These are phyloP conservation scores for Cladophialophora exuberans DNA, from an alignment of 2,329 filamentous ascomycete genomes.

Conservation along the genomic window DNA sequence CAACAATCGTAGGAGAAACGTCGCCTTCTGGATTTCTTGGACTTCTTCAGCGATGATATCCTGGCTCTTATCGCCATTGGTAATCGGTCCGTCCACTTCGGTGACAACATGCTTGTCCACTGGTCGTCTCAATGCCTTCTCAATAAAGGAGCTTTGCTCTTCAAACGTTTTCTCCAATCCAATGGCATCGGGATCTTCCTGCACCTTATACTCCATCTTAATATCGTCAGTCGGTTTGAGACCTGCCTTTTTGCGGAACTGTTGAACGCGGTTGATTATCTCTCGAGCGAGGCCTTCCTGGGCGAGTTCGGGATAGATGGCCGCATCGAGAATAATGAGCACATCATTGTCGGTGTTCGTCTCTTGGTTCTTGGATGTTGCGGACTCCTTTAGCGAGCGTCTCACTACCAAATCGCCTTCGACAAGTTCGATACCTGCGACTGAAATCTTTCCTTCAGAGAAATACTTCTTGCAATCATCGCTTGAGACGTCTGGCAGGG, in stretches of 20 bases:
- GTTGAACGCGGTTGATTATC: slow-evolving; percentile 90
- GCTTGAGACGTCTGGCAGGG: slow-evolving; percentile 75
- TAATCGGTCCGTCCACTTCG: slow-evolving; percentile 54
- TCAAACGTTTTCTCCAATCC: slow-evolving; percentile 72
- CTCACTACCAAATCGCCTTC: slow-evolving; percentile 83
- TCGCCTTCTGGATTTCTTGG: slow-evolving; percentile 82
- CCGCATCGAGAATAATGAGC: slow-evolving; percentile 84
- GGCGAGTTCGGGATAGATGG: slow-evolving; percentile 80
- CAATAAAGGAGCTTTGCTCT: slow-evolving; percentile 68
- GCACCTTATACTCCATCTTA: slow-evolving; percentile 86
- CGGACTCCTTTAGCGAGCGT: slow-evolving; percentile 74
- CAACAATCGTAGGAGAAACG: slow-evolving; percentile 74
- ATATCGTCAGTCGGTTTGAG: slow-evolving; percentile 91
- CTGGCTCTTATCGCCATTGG: slow-evolving; percentile 55
- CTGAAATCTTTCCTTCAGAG: slow-evolving; percentile 70
- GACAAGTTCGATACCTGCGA: slow-evolving; percentile 83
- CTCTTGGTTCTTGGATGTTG: slow-evolving; percentile 73
- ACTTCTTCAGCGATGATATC: slow-evolving; percentile 76
- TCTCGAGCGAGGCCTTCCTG: slow-evolving; percentile 89
- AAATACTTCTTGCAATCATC: slow-evolving; percentile 82
- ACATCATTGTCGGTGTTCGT: slow-evolving; percentile 88
- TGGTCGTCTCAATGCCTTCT: slow-evolving; percentile 76
- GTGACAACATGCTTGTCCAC: slow-evolving; percentile 70
- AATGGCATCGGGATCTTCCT: slow-evolving; percentile 76
- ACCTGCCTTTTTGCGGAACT: slow-evolving; percentile 89